Percentiles rank a stretch among this genome's conserved stretches.
These are phyloP conservation scores for Fragaria iinumae DNA, from an alignment of 306 rosid genomes.

Conservation along the genomic window DNA sequence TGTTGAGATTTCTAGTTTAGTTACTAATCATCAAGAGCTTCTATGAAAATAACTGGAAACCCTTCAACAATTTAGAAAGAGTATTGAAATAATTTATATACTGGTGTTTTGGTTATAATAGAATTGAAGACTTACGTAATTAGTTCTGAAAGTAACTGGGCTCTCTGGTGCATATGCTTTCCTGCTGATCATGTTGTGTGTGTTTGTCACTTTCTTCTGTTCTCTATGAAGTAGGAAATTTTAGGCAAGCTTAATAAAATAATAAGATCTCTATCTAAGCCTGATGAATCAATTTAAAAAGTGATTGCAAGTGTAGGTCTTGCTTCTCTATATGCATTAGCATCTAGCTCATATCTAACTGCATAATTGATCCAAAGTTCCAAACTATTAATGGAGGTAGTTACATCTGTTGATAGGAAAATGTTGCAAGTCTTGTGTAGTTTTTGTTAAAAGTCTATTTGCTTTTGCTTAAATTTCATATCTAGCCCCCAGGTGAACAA, in stretches of 20 bases:
- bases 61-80: not conserved
- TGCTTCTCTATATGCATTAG: not conserved
- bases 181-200: not conserved
- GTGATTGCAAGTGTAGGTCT: not conserved
- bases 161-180: not conserved
- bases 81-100: not conserved
- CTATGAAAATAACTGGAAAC: not conserved
- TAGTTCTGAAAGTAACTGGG: not conserved
- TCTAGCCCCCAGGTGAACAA: not conserved
- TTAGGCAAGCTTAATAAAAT: not conserved
- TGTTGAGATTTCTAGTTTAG: not conserved
- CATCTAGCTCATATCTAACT: not conserved
- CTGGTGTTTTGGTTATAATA: not conserved
- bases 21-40: not conserved
- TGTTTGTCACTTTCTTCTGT: not conserved
- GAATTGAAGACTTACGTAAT: not conserved
- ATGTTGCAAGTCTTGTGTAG: not conserved
- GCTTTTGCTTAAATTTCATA: not conserved
- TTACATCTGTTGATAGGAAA: not conserved
- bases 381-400: not conserved
- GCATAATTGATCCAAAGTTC: not conserved
- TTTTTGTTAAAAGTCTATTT: too few species aligned
- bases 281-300: not conserved
- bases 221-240: not conserved
- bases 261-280: not conserved